Base-by-base conservation (phyloP, 2,329 filamentous ascomycete genomes). In the Paracamarosporium sp. region DNA sequence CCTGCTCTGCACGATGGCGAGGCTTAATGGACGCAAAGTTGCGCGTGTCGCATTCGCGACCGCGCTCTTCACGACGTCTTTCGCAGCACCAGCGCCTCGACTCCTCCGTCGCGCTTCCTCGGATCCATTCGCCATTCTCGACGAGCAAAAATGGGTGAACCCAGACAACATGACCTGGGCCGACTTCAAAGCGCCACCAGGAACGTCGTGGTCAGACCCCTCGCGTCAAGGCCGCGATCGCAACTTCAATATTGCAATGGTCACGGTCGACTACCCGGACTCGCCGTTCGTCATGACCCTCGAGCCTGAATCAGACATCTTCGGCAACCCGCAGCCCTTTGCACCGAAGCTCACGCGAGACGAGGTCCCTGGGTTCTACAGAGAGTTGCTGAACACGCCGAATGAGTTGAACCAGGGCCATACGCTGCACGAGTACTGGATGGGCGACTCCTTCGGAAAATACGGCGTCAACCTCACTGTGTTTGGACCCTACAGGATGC, bases 401-500 rank as follows among this genome's bases (percentile, higher is more conserved):
- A 77, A 72, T 36, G 80, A 82, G 4, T 66, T 85, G 28, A 85
- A 85, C 55, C 73, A 73, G n/a, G 78, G 78, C 3, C 83, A 84
- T 57, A 85, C 83, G 2, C 71, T 85, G 2, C 83, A 85, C 57
- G 82, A 85, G 67, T 85, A 85, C 64, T 85, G 83, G 83, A 85
- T 85, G 82, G 82, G 82, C 51, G 83, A 85, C 66, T 83, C 81
- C 1, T 80, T 77, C 12, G 83, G 83, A 2, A 77, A 79, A 17
- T 85, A 80, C 56, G 83, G 83, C 13, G 83, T 85, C 8, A 80
- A 85, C 55, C 61, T 85, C 66, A 84, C 82, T 0, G 79, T 80
- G 0, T 85, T 84, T 55, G 83, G 83, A 0, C 76, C 82, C 0
- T 85, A 85, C 56, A 72, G 73, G n/a, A 72, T 85, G 69, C 83